Conservation (phyloP, 139 green algal genomes). For the Chlamydomonas schloesseri region DNA sequence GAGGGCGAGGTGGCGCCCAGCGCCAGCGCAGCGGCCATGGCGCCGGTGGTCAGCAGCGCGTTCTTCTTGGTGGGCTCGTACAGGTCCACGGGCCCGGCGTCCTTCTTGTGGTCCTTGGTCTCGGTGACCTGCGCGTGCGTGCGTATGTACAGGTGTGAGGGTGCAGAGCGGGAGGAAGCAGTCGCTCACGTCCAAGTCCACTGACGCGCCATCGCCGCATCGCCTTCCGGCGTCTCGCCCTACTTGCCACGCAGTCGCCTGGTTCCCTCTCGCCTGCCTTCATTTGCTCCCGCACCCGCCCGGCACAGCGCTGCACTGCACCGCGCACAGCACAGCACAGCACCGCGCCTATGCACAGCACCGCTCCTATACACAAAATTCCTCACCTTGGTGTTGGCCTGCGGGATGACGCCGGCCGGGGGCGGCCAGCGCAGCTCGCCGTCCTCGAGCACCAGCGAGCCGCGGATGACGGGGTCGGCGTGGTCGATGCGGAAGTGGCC, state of each 20-base stretch:
- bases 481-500: conserved; percentile 82
- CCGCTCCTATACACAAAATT: neutral
- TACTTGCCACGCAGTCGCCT: too few species aligned
- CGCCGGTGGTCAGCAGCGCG: conserved; percentile 41
- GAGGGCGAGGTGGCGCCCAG: conserved; percentile 67
- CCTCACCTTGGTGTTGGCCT: conserved; percentile 25
- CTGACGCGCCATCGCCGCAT: too few species aligned
- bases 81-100: conserved; percentile 63
- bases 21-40: conserved; percentile 28
- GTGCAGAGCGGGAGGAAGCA: too few species aligned
- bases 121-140: too few species aligned
- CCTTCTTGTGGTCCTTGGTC: conserved; percentile 38
- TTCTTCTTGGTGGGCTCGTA: conserved; percentile 70
- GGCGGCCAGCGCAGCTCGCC: conserved; percentile 88
- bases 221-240: too few species aligned
- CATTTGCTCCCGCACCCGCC: too few species aligned
- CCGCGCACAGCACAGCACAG: too few species aligned
- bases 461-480: conserved; percentile 84
- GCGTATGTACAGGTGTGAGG: too few species aligned
- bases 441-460: conserved; percentile 83
- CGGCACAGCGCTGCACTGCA: too few species aligned
- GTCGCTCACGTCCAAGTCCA: too few species aligned
- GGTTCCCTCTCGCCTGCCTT: too few species aligned
- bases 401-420: conserved; percentile 49
- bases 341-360: too few species aligned